These are phyloP conservation scores for Oxyria digyna DNA, from an alignment of 148 eudicot genomes.

Conservation along the genomic window DNA sequence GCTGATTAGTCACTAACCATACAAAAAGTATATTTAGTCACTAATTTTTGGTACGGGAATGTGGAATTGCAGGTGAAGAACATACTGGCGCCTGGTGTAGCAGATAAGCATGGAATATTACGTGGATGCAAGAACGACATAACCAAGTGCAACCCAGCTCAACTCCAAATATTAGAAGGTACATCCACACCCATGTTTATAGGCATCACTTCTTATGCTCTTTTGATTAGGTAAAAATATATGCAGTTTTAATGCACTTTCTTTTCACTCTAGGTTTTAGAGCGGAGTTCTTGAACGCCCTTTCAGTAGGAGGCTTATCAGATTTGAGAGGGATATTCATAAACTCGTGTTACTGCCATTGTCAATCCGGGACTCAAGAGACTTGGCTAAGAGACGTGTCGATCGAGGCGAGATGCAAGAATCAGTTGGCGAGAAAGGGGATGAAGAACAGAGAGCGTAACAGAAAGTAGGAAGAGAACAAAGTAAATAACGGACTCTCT, in stretches of 20 bases:
- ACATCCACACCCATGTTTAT: not conserved
- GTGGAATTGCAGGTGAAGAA: slow-evolving; percentile 43
- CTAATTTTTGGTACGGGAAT: not conserved
- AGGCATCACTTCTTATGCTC: too few species aligned
- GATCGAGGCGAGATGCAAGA: too few species aligned
- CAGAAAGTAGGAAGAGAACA: too few species aligned
- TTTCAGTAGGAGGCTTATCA: not conserved
- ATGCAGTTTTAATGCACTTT: not conserved
- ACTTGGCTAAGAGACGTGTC: slow-evolving; percentile 6
- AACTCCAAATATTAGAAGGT: not conserved
- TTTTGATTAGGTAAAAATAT: too few species aligned
- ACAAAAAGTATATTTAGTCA: not conserved
- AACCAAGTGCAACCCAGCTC: not conserved
- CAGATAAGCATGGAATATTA: slow-evolving; percentile 60
- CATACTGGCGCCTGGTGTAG: slow-evolving; percentile 51
- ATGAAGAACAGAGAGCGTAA: too few species aligned
- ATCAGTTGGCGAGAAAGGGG: too few species aligned
- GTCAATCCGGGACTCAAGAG: slow-evolving; percentile 8
- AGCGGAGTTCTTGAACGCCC: not conserved
- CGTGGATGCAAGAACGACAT: not conserved
- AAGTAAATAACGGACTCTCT: too few species aligned
- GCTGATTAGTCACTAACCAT: not conserved
- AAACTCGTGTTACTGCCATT: slow-evolving; percentile 6
- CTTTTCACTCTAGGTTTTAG: too few species aligned
- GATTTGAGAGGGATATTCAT: not conserved